Base-by-base conservation (phyloP, 2,329 filamentous ascomycete genomes). In the Simplicillium sp. region DNA sequence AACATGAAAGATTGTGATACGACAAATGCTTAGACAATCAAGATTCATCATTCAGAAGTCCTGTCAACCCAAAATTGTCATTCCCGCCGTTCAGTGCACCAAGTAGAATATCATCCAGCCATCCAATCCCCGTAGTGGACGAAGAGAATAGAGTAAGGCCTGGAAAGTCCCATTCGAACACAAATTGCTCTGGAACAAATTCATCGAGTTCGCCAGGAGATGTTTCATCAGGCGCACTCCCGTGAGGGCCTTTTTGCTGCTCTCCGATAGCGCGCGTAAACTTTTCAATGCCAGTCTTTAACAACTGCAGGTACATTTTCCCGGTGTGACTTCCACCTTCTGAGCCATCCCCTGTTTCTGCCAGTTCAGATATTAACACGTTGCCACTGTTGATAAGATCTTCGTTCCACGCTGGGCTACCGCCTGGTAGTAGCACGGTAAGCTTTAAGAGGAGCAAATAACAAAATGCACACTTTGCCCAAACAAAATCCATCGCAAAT, bases 401-500 rank as follows among this genome's bases (percentile, higher is more conserved):
- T 3, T 42, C 40, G 36, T 38, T 38, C 4, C 35, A 20, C 6
- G 37, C 37, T 29, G 39, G 48, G 13, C 39, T 38, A 6, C 46
- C 45, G 15, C 46, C 48, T 0, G 66, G 66, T 0, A 75, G 55
- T 1, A 76, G 58, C 1, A 70, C 63, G 0, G 69, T 66, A 3
- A 76, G 57, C 42, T 73, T 73, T 3, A 77, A 62, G 2, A 75
- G 62, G 1, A 77, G 58, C 2, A 76, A 55, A 35, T 75, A 70
- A n/a, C 70, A 75, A 45, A 75, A 76, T 0, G 71, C 70, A 38
- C 69, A 71, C 50, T 77, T 77, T 0, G 71, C 72, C 71, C 72
- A 75, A 15, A 76, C 71, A 44, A 75, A 76, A 41, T 75, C 71
- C 64, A 74, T 73, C 0, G 71, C 70, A 46, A 68, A 75, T 25